These are phyloP conservation scores for Alisma plantagoaquatica DNA, from an alignment of 106 monocot species.

Conservation along the genomic window DNA sequence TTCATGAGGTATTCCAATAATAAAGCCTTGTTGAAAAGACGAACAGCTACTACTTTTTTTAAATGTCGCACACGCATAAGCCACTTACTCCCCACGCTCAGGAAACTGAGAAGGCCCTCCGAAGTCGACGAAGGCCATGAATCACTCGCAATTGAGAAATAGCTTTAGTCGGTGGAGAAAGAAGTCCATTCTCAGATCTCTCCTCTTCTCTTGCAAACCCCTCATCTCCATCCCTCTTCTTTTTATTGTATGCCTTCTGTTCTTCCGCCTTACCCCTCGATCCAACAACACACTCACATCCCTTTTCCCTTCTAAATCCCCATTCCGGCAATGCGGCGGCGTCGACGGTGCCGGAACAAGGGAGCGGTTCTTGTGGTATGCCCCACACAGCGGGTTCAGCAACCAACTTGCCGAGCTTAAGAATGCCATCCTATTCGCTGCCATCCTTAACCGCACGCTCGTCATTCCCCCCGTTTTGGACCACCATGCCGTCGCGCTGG, in stretches of 20 bases:
- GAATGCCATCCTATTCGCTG: constrained; percentile 61
- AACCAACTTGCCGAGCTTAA: constrained; percentile 85
- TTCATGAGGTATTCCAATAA: too few relatives aligned
- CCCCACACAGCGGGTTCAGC: constrained; percentile 98
- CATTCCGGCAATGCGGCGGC: neutral
- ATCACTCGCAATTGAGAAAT: too few relatives aligned
- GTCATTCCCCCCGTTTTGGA: constrained; percentile 86
- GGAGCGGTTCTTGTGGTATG: constrained; percentile 68
- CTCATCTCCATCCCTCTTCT: constrained; percentile 19
- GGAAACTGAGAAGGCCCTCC: too few relatives aligned
- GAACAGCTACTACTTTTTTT: too few relatives aligned
- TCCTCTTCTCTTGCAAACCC: constrained; percentile 7
- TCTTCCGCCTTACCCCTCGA: constrained; percentile 15
- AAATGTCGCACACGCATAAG: too few relatives aligned
- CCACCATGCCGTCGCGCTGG: constrained; percentile 88
- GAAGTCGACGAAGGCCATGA: too few relatives aligned
- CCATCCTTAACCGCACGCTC: constrained; percentile 83
- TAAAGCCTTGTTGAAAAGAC: too few relatives aligned
- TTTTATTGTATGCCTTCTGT: constrained; percentile 21
- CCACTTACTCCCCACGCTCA: too few relatives aligned
- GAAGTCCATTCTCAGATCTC: constrained; percentile 6
- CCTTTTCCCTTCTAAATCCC: constrained; percentile 1
- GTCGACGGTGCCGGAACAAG: neutral
- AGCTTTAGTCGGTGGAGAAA: neutral
- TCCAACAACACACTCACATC: constrained; percentile 2